phyloP scores from a whole-genome alignment of 2,329 filamentous ascomycete species.

The Colletotrichum sp. region DNA sequence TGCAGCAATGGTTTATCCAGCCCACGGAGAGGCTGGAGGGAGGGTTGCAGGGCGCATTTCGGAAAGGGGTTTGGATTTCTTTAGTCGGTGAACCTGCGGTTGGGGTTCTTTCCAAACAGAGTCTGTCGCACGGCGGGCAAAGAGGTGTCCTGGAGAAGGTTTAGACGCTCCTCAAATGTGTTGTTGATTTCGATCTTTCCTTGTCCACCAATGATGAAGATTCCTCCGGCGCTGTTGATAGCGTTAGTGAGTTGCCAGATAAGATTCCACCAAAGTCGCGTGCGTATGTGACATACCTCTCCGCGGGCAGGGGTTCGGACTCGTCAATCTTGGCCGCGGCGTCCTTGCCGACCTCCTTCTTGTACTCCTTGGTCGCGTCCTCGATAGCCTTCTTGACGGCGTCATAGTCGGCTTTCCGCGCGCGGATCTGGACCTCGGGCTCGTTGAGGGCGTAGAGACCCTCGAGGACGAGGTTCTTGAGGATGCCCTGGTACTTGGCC shows the following conservation, averaged over 20 bases:
- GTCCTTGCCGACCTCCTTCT: conserved; percentile 76
- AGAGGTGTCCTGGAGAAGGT: conserved; percentile 82
- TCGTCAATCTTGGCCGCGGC: conserved; percentile 77
- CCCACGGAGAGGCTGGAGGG: neutral
- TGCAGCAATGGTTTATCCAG: conserved; percentile 5
- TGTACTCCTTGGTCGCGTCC: conserved; percentile 81
- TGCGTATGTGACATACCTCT: conserved; percentile 67
- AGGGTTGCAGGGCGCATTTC: neutral
- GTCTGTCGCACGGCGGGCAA: conserved; percentile 84
- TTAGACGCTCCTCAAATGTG: conserved; percentile 91
- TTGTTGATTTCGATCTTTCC: conserved; percentile 99
- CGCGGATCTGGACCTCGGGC: conserved; percentile 74
- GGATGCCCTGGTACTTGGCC: conserved; percentile 74
- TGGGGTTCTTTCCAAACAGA: conserved; percentile 92
- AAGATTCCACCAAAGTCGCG: neutral
- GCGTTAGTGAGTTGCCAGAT: neutral
- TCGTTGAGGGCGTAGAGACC: conserved; percentile 89
- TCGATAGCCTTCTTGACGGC: conserved; percentile 79
- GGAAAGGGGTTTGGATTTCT: neutral
- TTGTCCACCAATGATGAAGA: conserved; percentile 77
- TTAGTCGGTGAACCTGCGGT: conserved; percentile 95
- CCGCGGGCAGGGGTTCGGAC: conserved; percentile 78
- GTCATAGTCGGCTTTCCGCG: conserved; percentile 80
- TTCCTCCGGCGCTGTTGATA: conserved; percentile 79
- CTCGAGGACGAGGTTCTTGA: conserved; percentile 86